Percentiles rank a stretch among this genome's conserved stretches.
Conservation (phyloP, 257 asterid genomes). For the Henckelia pumila region DNA sequence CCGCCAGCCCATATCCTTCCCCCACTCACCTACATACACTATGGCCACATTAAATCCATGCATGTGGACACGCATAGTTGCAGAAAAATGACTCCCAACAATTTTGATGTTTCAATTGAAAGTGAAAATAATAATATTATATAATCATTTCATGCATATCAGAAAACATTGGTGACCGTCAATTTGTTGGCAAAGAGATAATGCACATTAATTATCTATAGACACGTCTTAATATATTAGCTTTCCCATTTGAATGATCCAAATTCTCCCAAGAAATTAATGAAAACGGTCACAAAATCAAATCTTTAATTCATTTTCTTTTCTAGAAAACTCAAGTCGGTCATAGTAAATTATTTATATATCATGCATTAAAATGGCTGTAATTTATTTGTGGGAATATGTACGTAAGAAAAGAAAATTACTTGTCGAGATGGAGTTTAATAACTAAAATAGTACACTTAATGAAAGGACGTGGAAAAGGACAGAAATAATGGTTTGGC, state of each 20-base stretch:
- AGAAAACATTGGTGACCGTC: neutral
- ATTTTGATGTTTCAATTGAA: no score
- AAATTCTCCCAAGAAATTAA: no score
- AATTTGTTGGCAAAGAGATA: neutral
- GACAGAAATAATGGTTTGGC: neutral
- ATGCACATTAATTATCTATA: neutral
- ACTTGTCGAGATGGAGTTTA: neutral
- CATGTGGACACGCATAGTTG: neutral
- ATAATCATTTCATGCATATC: neutral
- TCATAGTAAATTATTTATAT: no score
- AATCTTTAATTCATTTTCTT: no score
- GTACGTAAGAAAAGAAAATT: no score
- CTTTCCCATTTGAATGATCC: neutral
- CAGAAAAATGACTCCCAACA: neutral
- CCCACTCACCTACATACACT: neutral
- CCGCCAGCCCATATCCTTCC: neutral
- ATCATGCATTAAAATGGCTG: no score
- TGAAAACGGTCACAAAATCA: no score
- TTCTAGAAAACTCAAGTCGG: neutral
- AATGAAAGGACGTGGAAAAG: neutral
- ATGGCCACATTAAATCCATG: neutral
- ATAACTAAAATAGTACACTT: neutral
- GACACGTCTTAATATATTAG: neutral
- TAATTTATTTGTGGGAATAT: no score
- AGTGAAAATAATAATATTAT: no score